phyloP scores from a whole-genome alignment of 2,329 filamentous ascomycete species.

The Septoria linicola region DNA sequence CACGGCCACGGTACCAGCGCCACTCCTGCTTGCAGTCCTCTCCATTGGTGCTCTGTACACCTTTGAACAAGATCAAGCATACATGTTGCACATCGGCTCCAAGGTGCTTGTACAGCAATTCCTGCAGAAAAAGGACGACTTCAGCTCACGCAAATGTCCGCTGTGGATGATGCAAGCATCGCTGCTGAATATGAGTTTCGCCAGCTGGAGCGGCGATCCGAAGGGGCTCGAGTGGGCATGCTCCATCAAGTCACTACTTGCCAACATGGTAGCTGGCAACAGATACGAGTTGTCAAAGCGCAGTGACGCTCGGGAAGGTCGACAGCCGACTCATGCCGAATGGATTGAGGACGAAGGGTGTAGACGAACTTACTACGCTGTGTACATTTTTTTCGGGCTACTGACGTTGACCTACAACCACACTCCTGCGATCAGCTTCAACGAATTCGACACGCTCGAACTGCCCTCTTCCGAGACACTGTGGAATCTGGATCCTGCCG shows the following conservation, averaged over 20 bases:
- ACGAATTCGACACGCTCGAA: constrained; percentile 91
- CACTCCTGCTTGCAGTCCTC: constrained; percentile 81
- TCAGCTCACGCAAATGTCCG: constrained; percentile 95
- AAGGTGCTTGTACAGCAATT: constrained; percentile 98
- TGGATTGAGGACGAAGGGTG: constrained; percentile 98
- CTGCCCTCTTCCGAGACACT: constrained; percentile 90
- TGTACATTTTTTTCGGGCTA: constrained; percentile 98
- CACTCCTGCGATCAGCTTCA: constrained; percentile 95
- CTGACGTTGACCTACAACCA: constrained; percentile 96
- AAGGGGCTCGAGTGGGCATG: constrained; percentile 98
- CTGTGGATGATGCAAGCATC: constrained; percentile 98
- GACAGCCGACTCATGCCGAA: constrained; percentile 74
- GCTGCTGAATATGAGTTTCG: constrained; percentile 96
- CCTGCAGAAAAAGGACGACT: constrained; percentile 96
- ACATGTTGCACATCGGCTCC: constrained; percentile 94
- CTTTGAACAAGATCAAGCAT: constrained; percentile 95
- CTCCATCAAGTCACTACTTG: constrained; percentile 95
- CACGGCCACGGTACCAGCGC: constrained; percentile 74
- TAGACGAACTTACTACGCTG: constrained; percentile 93
- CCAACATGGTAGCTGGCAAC: constrained; percentile 98
- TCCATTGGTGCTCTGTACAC: constrained; percentile 96
- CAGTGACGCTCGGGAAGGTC: constrained; percentile 77
- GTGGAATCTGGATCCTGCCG: constrained; percentile 80
- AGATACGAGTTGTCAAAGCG: constrained; percentile 93
- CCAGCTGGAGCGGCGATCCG: constrained; percentile 97